Evolutionary conservation across 164 flowering plant genomes (phyloP), one percentile per base, ranked within the genome.

Genomic region (Paratinospora sagittata): DNA sequence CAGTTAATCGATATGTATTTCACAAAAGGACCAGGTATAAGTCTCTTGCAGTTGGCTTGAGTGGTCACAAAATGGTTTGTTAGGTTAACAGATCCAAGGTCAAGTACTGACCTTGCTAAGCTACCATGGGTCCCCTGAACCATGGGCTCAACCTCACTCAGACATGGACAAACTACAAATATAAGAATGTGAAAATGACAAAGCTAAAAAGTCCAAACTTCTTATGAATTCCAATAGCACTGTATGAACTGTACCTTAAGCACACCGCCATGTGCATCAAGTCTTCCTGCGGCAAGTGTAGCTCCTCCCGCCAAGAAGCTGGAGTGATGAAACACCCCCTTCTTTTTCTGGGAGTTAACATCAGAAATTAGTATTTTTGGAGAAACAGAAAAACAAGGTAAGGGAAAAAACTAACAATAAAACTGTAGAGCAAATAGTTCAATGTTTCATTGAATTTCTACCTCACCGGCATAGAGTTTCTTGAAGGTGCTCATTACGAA

Each of bases 261-360:
- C 30, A 73, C 60, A 61, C 98, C 98, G 68, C 84, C 43, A 36
- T 85, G 87, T 37, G 78, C 92, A 27, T 27, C 77, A 30, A 94
- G 83, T 78, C 92, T 85, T 65, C 98, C 98, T 39, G 98, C 97
- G 55, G 97, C 92, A 75, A 90, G 72, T 23, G 97, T 89, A 47
- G 89, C 88, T 23, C 97, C 98, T 55, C 98, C 97, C 1, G 98
- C 97, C 61, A 92, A 85, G 77, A 92, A 94, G 85, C 95, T 89
- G 8, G 97, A 94, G 79, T 92, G 98, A 75, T 95, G 97, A 80
- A 95, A 95, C 37, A 17, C 13, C 65, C 98, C 97, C 67, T 89
- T 94, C 88, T 85, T 87, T 77, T 94, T 94, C 98, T 92, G 83
- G 43, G 49, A 34, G 60, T 27, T 67, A 11, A 43, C 3, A 33